These are phyloP conservation scores for Hibiscus tridactylites DNA, from an alignment of 345 rosid genomes.

Conservation along the genomic window DNA sequence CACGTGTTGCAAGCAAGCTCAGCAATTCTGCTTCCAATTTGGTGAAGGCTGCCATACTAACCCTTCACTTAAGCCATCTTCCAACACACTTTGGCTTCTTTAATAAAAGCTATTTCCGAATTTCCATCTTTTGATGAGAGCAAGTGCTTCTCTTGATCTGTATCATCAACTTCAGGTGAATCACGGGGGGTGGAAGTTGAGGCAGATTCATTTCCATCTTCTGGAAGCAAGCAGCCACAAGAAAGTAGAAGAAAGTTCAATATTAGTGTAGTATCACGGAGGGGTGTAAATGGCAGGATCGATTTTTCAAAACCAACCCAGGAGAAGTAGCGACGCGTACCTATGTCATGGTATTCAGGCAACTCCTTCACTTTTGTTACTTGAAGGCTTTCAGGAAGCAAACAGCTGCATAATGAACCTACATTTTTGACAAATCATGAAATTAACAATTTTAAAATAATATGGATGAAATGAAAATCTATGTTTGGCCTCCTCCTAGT, in stretches of 20 bases:
- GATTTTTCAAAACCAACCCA: background rate
- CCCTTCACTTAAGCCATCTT: background rate
- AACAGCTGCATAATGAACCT: slow-evolving; percentile 64
- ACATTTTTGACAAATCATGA: slow-evolving; percentile 13
- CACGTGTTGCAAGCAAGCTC: background rate
- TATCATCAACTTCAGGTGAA: slow-evolving; percentile 41
- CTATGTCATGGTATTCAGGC: slow-evolving; percentile 44
- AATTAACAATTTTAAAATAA: background rate
- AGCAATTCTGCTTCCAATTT: background rate
- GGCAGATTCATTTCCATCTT: slow-evolving; percentile 42
- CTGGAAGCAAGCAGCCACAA: slow-evolving; percentile 14
- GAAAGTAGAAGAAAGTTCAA: background rate
- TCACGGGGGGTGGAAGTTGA: slow-evolving; percentile 31
- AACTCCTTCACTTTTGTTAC: slow-evolving; percentile 54
- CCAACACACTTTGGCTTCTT: slow-evolving; percentile 23
- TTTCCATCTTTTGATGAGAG: slow-evolving; percentile 24
- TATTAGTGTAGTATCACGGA: background rate
- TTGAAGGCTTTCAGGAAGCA: slow-evolving; percentile 80
- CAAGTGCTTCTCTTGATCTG: slow-evolving; percentile 45
- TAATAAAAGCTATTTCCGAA: slow-evolving; percentile 44
- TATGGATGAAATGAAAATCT: background rate
- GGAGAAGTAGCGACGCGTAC: background rate
- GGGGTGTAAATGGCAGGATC: background rate
- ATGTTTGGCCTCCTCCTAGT: background rate
- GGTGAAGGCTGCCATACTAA: background rate